These are phyloP conservation scores for Panaeolus cyanescens DNA, from an alignment of 768 basidiomycete genomes.

Conservation along the genomic window DNA sequence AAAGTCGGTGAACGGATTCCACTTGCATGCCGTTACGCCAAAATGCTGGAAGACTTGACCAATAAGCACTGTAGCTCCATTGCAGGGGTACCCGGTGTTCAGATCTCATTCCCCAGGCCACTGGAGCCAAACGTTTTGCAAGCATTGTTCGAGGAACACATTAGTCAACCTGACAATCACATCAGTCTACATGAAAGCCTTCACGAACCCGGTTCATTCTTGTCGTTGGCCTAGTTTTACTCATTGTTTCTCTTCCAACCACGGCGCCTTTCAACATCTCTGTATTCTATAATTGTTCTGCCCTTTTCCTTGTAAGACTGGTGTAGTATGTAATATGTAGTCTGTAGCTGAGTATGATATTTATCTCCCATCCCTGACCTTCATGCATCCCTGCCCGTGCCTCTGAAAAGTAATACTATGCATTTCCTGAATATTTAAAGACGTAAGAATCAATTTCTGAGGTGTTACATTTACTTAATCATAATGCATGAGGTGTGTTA, in stretches of 20 bases:
- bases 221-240: slow-evolving; percentile 27
- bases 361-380: too few relatives aligned
- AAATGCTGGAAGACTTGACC: slow-evolving; percentile 56
- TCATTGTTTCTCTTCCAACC: slow-evolving; percentile 7
- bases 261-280: background rate
- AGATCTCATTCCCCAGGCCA: slow-evolving; percentile 36
- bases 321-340: background rate
- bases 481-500: too few relatives aligned
- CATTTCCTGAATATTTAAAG: too few relatives aligned
- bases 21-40: slow-evolving; percentile 60
- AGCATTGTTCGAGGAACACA: slow-evolving; percentile 31
- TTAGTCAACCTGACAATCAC: slow-evolving; percentile 21
- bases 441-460: too few relatives aligned
- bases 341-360: too few relatives aligned
- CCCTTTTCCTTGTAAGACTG: background rate
- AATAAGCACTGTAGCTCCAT: slow-evolving; percentile 37
- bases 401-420: too few relatives aligned
- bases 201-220: slow-evolving; percentile 37
- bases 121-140: slow-evolving; percentile 30
- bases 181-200: slow-evolving; percentile 32
- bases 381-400: too few relatives aligned
- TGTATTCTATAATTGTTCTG: background rate
- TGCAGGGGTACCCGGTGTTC: slow-evolving; percentile 22
- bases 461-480: too few relatives aligned
- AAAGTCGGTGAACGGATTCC: slow-evolving; percentile 71